A percentile compares a stretch with the other conserved stretches of the same genome.
Evolutionary conservation across 192 early-diverging fungal genomes (phyloP).

Genomic region (Podila epigama): DNA sequence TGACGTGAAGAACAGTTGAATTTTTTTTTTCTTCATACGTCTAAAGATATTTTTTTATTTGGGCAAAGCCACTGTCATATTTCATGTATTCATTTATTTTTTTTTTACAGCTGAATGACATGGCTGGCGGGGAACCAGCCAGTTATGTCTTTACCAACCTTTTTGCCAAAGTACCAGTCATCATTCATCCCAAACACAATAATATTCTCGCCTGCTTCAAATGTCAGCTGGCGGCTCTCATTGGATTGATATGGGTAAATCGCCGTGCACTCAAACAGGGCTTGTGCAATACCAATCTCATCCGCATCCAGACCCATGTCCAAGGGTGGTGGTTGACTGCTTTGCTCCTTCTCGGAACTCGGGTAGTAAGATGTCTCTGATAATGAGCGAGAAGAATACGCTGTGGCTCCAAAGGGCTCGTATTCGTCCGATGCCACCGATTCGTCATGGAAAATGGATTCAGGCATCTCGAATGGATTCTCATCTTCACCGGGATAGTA

Average conservation of each 20-base stretch:
- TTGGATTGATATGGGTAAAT: slow-evolving; percentile 39
- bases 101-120: slow-evolving; percentile 27
- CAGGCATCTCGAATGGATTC: slow-evolving; percentile 50
- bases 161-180: slow-evolving; percentile 48
- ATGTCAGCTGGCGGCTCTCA: slow-evolving; percentile 30
- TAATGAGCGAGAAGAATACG: slow-evolving; percentile 1
- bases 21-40: neutral
- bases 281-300: slow-evolving; percentile 39
- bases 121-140: slow-evolving; percentile 48
- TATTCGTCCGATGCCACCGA: slow-evolving; percentile 20
- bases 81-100: too few relatives aligned
- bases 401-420: slow-evolving; percentile 18
- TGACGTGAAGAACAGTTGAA: neutral
- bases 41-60: too few relatives aligned
- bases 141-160: slow-evolving; percentile 33
- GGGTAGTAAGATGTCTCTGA: slow-evolving; percentile 4
- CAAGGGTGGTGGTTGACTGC: slow-evolving; percentile 22
- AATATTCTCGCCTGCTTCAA: slow-evolving; percentile 48
- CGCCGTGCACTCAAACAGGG: slow-evolving; percentile 49
- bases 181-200: slow-evolving; percentile 48
- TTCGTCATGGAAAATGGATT: slow-evolving; percentile 42
- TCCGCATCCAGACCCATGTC: slow-evolving; percentile 42
- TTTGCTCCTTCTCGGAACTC: slow-evolving; percentile 22
- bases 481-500: slow-evolving; percentile 46
- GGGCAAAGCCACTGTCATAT: too few relatives aligned